Base-by-base conservation (phyloP, 2,329 filamentous ascomycete species). In the Capronia coronata region DNA sequence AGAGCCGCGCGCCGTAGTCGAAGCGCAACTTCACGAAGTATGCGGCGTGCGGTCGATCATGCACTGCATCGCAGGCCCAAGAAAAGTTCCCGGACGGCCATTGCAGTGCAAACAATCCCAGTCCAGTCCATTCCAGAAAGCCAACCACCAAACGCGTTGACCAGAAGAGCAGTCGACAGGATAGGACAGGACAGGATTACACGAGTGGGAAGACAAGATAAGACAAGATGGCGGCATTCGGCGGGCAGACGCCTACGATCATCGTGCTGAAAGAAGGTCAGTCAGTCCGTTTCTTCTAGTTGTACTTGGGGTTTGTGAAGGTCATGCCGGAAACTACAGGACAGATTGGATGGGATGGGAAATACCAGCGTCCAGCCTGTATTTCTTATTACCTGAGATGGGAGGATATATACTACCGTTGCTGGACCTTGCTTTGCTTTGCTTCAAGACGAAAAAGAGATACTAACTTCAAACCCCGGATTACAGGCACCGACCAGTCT, bases 201-300 rank as follows among this genome's bases (percentile, higher is more conserved):
- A 32, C 25, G 16, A 22, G 42, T 29, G 21, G 25, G 18, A 35
- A 10, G n/a, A n/a, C n/a, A n/a, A n/a, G n/a, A n/a, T n/a, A n/a
- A n/a, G n/a, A 57, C 14, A 37, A 49, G 14, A 61, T 61, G 59
- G 57, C 57, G 34, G 94, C 90, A 69, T 96, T 96, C 76, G 88
- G 88, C 75, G 90, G 90, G 68, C 91, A 96, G 74, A 93, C 91
- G 68, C 91, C 91, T 70, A 96, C 91, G 63, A 96, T 96, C 70
- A 88, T 97, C 72, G 90, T 97, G 76, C 82, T 97, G 67, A 94
- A 93, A 76, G 91, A 96, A 78, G 90, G 90, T 94, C 68, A 68
- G 84, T 61, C 9, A 13, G 3, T 41, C 13, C 13, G 19, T 23
- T n/a, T 16, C 13, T 39, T n/a, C n/a, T n/a, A n/a, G n/a, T n/a